phyloP scores from a whole-genome alignment of 2,329 filamentous ascomycete genomes.

The Falciphora oryzae region DNA sequence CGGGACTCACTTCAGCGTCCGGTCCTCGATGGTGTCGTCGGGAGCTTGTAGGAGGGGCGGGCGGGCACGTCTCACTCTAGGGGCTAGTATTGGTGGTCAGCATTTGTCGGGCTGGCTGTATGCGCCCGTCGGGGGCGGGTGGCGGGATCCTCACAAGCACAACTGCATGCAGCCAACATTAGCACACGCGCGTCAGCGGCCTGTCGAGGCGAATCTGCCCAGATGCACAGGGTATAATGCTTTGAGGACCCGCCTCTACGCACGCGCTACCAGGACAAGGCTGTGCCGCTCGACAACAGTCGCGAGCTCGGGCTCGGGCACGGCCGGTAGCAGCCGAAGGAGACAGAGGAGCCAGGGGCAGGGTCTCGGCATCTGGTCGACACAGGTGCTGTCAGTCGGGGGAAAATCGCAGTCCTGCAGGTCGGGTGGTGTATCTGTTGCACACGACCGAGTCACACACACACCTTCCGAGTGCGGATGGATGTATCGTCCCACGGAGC shows the following conservation, averaged over 20 bases:
- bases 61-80: background rate
- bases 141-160: conserved; percentile 1
- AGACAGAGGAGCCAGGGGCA: background rate
- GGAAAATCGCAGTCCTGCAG: background rate
- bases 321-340: background rate
- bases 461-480: background rate
- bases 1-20: background rate
- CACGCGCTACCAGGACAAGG: background rate
- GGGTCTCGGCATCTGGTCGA: background rate
- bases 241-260: background rate
- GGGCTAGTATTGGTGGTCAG: conserved; percentile 6
- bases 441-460: background rate
- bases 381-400: background rate
- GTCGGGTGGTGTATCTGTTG: background rate
- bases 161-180: conserved; percentile 2
- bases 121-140: background rate
- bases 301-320: background rate
- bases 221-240: too few species aligned
- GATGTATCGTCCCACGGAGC: background rate
- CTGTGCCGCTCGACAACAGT: background rate
- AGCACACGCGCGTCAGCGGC: background rate
- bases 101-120: background rate
- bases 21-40: background rate
- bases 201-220: background rate
- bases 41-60: too few species aligned